Evolutionary conservation across 2,329 filamentous ascomycete genomes (phyloP), one percentile per base, ranked within the genome.

Genomic region (Trichoderma afroharzianum): DNA sequence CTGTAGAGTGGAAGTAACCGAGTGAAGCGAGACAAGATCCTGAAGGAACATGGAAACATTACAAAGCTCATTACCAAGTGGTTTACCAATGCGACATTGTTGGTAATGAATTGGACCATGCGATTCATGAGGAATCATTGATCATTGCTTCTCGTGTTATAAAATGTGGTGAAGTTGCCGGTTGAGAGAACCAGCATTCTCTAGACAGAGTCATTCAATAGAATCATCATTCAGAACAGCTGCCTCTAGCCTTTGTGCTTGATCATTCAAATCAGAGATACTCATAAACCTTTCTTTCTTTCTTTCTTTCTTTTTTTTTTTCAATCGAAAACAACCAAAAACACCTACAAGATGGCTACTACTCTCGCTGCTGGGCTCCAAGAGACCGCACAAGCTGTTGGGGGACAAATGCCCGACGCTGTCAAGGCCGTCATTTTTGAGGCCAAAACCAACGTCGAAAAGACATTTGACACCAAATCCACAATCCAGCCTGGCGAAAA

Each of bases 401-500:
- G 12, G 6, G 15, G 11, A 24, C 12, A 18, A 18, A 21, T 67
- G 15, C 63, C 63, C 5, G 50, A 67, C 9, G 32, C 63, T 6
- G 15, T 21, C 18, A 43, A 30, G 53, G 39, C 32, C 21, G 18
- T 67, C 4, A 11, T 67, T 32, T 28, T 28, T 15, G 63, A 18
- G 21, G 63, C 63, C 21, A 58, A 43, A 12, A 26, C 18, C 32
- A 43, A 30, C 6, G 32, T 58, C 15, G 21, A 57, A 4, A 33
- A 53, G 15, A 6, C 68, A 3, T 80, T 79, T 67, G 76, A 80
- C 47, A 73, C 71, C 4, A 68, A 71, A 12, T 72, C 73, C 4
- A 75, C 77, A 5, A 78, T 83, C 71, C 74, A 83, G 68, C 75
- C 76, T 4, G 81, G 81, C 43, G 76, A 78, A 61, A 75, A 74